Evolutionary conservation across 441 rosid genomes (phyloP), one percentile per base, ranked within the genome.

Genomic region (Erodium moschatum): DNA sequence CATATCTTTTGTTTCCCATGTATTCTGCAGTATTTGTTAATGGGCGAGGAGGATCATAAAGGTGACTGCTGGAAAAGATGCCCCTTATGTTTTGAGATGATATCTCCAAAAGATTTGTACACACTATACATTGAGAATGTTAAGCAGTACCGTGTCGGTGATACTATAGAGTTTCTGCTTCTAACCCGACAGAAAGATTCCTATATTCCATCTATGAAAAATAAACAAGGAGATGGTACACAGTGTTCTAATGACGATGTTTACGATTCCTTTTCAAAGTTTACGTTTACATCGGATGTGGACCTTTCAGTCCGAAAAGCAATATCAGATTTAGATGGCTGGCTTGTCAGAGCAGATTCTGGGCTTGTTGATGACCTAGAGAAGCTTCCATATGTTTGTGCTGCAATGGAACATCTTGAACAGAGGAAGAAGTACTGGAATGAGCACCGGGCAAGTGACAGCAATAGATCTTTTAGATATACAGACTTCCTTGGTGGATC

Each of bases 1-100:
- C 98, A 91, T 72, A 86, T 94, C 11, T 94, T 89, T 83, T 94
- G 98, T 81, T 91, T 94, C 79, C 97, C 97, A 0, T 94, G 98
- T 76, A 79, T 94, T 70, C 83, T 94, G 46, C 90, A 74, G 64
- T 94, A 94, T 72, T 76, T 94, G 81, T 77, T 83, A 68, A 89
- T 86, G 79, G 98, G 89, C 29, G 81, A 83, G 76, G 95, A 86
- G 72, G 84, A 86, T 71, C 83, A 87, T 67, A 85, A 81, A 80
- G 82, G 81, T 0, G 89, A 93, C 7, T 80, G 87, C 77, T 77
- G 78, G 73, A 90, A 86, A 81, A 86, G 97, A 78, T 94, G 97
- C 79, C 98, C 98, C 60, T 74, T 94, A 76, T 94, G 98, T 78
- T 94, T 91, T 77, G 83, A 89, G 81, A 91, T 88, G 96, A 72